Conservation (phyloP, 1,139 yeast genomes). For the Spencermartinsiella ligniputridi region DNA sequence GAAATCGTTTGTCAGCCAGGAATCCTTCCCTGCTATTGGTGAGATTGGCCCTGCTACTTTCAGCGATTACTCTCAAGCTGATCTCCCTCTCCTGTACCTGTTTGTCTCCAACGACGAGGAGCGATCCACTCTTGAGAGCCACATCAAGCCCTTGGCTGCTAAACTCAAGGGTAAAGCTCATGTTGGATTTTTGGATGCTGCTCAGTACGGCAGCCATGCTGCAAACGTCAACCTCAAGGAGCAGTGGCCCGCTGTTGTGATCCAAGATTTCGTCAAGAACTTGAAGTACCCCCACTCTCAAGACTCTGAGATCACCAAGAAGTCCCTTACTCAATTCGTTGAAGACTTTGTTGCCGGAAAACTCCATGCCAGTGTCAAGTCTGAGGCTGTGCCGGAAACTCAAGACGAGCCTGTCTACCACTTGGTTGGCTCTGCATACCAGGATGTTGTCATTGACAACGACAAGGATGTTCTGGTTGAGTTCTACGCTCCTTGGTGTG, state of each 20-base stretch:
- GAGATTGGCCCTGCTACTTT: constrained; percentile 84
- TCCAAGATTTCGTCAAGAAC: constrained; percentile 66
- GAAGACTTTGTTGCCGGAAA: constrained; percentile 60
- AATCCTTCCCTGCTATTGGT: constrained; percentile 83
- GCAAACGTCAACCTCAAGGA: constrained; percentile 80
- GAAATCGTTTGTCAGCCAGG: constrained; percentile 55
- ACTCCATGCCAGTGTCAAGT: constrained; percentile 69
- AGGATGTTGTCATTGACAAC: constrained; percentile 59
- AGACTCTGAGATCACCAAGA: constrained; percentile 40
- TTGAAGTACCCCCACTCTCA: constrained; percentile 64
- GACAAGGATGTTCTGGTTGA: constrained; percentile 85
- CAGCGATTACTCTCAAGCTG: constrained; percentile 64
- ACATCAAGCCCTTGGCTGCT: constrained; percentile 62
- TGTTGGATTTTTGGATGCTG: constrained; percentile 86
- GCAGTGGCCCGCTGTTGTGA: constrained; percentile 84
- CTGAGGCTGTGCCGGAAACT: constrained; percentile 79
- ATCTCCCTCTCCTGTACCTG: constrained; percentile 79
- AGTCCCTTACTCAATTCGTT: constrained; percentile 56
- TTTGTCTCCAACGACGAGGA: constrained; percentile 72
- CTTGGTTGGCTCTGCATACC: constrained; percentile 83
- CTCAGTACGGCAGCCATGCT: constrained; percentile 82
- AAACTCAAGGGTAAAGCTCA: constrained; percentile 74
- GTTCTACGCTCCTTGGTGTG: constrained; percentile 98
- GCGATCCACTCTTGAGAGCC: constrained; percentile 50
- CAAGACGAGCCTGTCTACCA: constrained; percentile 71